These are phyloP conservation scores for Aplosporella prunicola DNA, from an alignment of 2,329 filamentous ascomycete genomes.

Conservation along the genomic window DNA sequence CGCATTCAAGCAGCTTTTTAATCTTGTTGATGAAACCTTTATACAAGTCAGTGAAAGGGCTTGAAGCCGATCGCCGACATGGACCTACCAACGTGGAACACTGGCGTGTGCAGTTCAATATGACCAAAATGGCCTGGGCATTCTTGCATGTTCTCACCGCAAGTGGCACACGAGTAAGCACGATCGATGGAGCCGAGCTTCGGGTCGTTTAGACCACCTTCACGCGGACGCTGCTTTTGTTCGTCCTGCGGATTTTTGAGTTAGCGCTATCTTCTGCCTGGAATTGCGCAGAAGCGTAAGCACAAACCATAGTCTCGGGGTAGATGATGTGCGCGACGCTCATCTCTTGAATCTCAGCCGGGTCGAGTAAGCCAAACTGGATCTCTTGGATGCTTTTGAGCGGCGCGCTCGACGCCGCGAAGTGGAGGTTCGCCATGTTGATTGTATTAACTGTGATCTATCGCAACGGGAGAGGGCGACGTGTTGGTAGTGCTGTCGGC, in stretches of 20 bases:
- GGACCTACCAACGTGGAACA: slow-evolving; percentile 72
- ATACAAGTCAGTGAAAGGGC: neutral
- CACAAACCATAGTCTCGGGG: slow-evolving; percentile 82
- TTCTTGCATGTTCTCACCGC: slow-evolving; percentile 87
- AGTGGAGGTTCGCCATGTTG: slow-evolving; percentile 75
- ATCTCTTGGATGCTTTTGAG: slow-evolving; percentile 98
- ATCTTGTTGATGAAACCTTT: slow-evolving; percentile 94
- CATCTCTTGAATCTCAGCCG: slow-evolving; percentile 98
- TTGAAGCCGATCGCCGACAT: neutral
- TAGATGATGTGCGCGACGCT: slow-evolving; percentile 94
- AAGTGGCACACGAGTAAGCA: slow-evolving; percentile 91
- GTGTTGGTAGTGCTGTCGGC: too few species aligned
- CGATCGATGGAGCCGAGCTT: slow-evolving; percentile 94
- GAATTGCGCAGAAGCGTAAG: slow-evolving; percentile 9
- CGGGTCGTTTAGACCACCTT: slow-evolving; percentile 88
- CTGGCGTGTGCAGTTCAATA: slow-evolving; percentile 92
- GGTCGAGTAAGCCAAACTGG: slow-evolving; percentile 94
- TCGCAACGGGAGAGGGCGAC: neutral
- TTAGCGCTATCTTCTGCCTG: slow-evolving; percentile 15
- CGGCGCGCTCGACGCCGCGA: slow-evolving; percentile 85
- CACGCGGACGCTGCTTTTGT: slow-evolving; percentile 78
- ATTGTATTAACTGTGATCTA: slow-evolving; percentile 12
- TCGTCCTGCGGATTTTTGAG: slow-evolving; percentile 55
- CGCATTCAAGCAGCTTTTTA: slow-evolving; percentile 97
- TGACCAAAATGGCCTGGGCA: slow-evolving; percentile 98